Base-by-base conservation (phyloP, 345 rosid genomes). In the Zanthoxylum bungeanum region DNA sequence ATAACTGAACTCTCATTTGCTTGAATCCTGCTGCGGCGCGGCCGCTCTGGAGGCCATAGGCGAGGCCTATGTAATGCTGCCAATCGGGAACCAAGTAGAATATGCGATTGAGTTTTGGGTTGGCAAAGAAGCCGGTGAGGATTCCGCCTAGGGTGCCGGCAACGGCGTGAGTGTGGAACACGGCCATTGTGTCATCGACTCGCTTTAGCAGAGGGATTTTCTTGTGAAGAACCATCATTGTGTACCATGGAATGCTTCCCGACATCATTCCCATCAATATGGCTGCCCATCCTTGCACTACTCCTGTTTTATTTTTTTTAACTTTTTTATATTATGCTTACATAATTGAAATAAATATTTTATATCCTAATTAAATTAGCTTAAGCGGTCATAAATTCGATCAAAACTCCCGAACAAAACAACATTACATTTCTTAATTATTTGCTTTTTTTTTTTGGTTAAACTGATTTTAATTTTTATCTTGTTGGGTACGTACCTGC, bases 71-170 rank as follows among this genome's bases (percentile, higher is more conserved):
- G 79, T 77, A 85, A 66, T 82, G 84, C 61, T 83, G 11, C 88
- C 88, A 89, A 5, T 71, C 31, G 0, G 1, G 1, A 27, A 64
- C 78, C 12, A 27, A 0, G 78, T 83, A 85, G 82, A 89, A 86
- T 50, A 86, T 17, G 14, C 91, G 84, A 69, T 65, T 79, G 34
- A 86, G 88, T 78, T 78, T 89, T 2, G 89, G 93, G 68, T 82
- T 80, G 1, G 91, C 88, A 16, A 89, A 86, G 80, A 89, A 70
- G 57, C 93, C 91, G 0, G 87, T 74, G 30, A 89, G 81, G 71
- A 89, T 73, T 47, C 91, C 93, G 24, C 91, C 89, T 2, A 86
- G 77, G 77, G 78, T 82, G 42, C 91, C 88, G n/a, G n/a, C n/a
- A n/a, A n/a, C n/a, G n/a, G n/a, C n/a, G n/a, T 88, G 87, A 8